Conservation (phyloP, 2,329 filamentous ascomycete species). For the Aquanectria penicillioides region DNA sequence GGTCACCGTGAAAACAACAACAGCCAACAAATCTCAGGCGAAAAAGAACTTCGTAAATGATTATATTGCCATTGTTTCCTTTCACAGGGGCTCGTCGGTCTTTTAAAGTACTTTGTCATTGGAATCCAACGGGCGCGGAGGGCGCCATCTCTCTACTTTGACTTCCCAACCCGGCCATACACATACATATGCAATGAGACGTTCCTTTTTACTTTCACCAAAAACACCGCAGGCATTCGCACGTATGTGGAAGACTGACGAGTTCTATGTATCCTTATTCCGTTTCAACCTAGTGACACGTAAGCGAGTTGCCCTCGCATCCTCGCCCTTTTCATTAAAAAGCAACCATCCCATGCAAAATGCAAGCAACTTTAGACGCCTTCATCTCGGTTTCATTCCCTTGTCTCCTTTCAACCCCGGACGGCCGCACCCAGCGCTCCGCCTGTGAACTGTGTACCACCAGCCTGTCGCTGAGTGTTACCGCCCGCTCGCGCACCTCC, state of each 20-base stretch:
- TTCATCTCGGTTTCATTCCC: constrained; percentile 41
- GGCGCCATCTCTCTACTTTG: constrained; percentile 8
- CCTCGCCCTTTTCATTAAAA: constrained; percentile 48
- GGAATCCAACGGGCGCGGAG: constrained; percentile 10
- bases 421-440: constrained; percentile 79
- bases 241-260: constrained; percentile 31
- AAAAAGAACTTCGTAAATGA: background rate
- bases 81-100: background rate
- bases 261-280: constrained; percentile 46
- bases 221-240: constrained; percentile 21
- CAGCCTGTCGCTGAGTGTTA: constrained; percentile 71
- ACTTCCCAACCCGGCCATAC: background rate
- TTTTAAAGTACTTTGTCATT: constrained; percentile 6
- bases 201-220: constrained; percentile 25
- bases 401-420: constrained; percentile 58
- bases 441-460: constrained; percentile 83
- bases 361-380: constrained; percentile 46
- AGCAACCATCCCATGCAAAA: constrained; percentile 49
- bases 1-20: no score
- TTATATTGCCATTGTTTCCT: no score
- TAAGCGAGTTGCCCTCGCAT: constrained; percentile 47
- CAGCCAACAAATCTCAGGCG: background rate
- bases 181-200: constrained; percentile 27
- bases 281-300: constrained; percentile 47
- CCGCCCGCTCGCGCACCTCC: constrained; percentile 69